Evolutionary conservation across 345 rosid genomes (phyloP).

Genomic region (Melaleuca alternifolia): DNA sequence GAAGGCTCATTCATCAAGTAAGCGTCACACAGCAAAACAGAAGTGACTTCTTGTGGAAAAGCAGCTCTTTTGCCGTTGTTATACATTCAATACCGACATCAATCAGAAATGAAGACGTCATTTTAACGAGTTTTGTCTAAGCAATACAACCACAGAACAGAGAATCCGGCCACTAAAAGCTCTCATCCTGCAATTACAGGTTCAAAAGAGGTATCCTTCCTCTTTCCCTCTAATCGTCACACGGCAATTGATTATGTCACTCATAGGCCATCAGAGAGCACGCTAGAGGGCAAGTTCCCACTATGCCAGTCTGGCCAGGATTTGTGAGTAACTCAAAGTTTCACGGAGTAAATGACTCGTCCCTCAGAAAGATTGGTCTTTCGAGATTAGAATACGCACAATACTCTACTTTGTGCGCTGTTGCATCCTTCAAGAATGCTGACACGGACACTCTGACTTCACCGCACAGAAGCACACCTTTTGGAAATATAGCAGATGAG

Average conservation of each 20-base stretch:
- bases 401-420: constrained; percentile 53
- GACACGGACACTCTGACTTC: constrained; percentile 73
- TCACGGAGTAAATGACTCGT: constrained; percentile 23
- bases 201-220: not conserved
- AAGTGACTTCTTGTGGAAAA: not conserved
- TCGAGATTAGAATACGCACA: constrained; percentile 62
- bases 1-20: not conserved
- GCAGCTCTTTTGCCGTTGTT: not conserved
- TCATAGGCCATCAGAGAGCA: not conserved
- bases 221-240: not conserved
- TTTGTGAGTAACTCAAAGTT: constrained; percentile 35
- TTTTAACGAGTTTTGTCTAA: no score
- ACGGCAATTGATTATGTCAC: not conserved
- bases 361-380: constrained; percentile 19
- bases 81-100: no score
- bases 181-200: not conserved
- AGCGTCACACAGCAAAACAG: not conserved
- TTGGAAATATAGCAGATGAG: not conserved
- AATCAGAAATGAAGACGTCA: no score
- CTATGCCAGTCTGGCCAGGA: constrained; percentile 34
- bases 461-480: constrained; percentile 19
- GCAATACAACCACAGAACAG: not conserved
- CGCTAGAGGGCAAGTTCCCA: constrained; percentile 4
- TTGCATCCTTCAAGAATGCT: constrained; percentile 32
- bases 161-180: not conserved